Conservation (phyloP, 352 stramenopile species). For the Globisporangium spiculum region DNA sequence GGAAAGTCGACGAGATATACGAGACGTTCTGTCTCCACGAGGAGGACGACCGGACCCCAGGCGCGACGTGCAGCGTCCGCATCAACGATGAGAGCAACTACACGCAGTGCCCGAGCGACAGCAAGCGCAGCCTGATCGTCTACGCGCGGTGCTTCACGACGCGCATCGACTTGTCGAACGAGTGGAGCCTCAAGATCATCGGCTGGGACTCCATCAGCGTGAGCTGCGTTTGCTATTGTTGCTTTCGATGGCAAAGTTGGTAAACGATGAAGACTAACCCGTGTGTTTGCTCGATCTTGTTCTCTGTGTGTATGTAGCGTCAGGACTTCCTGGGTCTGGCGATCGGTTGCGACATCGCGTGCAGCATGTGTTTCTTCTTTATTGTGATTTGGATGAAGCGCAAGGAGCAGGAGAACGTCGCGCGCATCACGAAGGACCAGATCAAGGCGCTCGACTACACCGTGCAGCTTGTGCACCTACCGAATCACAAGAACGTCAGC, state of each 20-base stretch:
- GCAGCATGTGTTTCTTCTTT: slow-evolving; percentile 62
- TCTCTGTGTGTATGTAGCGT: slow-evolving; percentile 29
- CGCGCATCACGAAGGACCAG: slow-evolving; percentile 54
- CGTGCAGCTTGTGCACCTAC: slow-evolving; percentile 68
- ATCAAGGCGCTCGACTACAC: slow-evolving; percentile 78
- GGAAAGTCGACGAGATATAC: slow-evolving; percentile 44
- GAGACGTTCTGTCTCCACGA: slow-evolving; percentile 35
- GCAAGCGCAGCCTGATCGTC: slow-evolving; percentile 54
- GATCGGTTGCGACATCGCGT: slow-evolving; percentile 67
- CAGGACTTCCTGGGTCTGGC: slow-evolving; percentile 66
- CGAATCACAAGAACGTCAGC: slow-evolving; percentile 53
- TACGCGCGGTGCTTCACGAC: slow-evolving; percentile 76
- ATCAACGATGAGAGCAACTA: slow-evolving; percentile 64
- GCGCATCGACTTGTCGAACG: slow-evolving; percentile 64
- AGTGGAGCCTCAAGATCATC: slow-evolving; percentile 75
- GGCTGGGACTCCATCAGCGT: slow-evolving; percentile 81
- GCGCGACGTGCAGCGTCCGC: slow-evolving; percentile 33
- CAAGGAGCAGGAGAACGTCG: slow-evolving; percentile 66
- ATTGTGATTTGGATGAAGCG: slow-evolving; percentile 69
- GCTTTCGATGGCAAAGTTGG: not conserved
- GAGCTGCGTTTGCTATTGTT: slow-evolving; percentile 9
- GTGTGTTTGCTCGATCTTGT: not conserved
- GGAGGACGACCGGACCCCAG: slow-evolving; percentile 27
- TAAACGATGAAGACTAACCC: not conserved
- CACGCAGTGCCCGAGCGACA: slow-evolving; percentile 32